phyloP scores from a whole-genome alignment of 441 rosid species.

The Erodium moschatum region DNA sequence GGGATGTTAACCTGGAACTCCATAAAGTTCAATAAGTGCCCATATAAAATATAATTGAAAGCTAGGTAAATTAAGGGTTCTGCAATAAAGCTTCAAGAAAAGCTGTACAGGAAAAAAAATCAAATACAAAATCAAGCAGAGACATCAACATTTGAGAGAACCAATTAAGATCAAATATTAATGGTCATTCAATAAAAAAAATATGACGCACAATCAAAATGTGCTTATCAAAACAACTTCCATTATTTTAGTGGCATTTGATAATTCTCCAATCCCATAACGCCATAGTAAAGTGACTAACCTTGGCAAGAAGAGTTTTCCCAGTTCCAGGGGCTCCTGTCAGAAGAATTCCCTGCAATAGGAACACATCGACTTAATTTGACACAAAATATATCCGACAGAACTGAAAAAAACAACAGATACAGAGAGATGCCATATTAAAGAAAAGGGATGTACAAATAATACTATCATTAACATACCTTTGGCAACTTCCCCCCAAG shows the following conservation, averaged over 20 bases:
- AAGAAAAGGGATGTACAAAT: neutral
- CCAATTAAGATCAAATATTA: neutral
- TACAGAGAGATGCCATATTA: neutral
- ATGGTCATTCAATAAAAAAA: neutral
- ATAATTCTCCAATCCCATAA: neutral
- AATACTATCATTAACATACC: constrained; percentile 39
- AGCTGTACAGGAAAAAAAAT: neutral
- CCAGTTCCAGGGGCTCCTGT: constrained; percentile 99
- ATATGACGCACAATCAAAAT: neutral
- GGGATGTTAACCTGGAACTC: neutral
- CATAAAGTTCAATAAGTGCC: neutral
- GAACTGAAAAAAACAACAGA: neutral
- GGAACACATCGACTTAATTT: constrained; percentile 15
- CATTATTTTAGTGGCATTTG: neutral
- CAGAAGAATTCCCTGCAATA: constrained; percentile 81
- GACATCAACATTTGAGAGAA: too few relatives aligned
- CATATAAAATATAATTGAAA: neutral
- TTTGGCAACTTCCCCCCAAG: constrained; percentile 97
- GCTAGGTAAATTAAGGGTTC: neutral
- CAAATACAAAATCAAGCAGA: too few relatives aligned
- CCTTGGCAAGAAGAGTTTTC: constrained; percentile 94
- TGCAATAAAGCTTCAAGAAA: neutral
- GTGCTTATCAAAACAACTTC: neutral
- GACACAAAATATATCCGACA: neutral
- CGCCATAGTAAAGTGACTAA: constrained; percentile 21